phyloP scores from a whole-genome alignment of 2,329 filamentous ascomycete species.

The Alternaria solani region DNA sequence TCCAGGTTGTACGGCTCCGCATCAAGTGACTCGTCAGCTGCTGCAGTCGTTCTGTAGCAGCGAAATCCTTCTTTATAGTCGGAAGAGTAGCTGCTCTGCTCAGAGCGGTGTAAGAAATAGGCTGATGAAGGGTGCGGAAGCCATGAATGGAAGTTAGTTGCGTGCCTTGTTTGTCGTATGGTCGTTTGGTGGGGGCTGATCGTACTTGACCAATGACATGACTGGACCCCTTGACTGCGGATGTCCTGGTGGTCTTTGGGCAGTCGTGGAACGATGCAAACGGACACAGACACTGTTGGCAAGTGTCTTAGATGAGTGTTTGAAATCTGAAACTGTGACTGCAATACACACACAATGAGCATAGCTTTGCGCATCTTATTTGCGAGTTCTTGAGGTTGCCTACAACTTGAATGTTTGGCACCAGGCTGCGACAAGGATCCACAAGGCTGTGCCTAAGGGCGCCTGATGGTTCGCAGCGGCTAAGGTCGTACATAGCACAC shows the following conservation, averaged over 20 bases:
- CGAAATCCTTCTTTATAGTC: neutral
- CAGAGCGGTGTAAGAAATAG: slow-evolving; percentile 16
- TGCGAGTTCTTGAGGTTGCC: neutral
- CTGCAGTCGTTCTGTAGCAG: slow-evolving; percentile 10
- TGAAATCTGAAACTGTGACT: neutral
- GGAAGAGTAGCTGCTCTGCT: slow-evolving; percentile 22
- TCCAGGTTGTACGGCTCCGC: slow-evolving; percentile 11
- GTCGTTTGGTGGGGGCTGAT: slow-evolving; percentile 17
- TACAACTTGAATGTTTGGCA: neutral
- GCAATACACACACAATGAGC: slow-evolving; percentile 6
- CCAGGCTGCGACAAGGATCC: neutral
- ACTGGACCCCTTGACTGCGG: neutral
- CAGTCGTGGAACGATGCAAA: slow-evolving; percentile 8
- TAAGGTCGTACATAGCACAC: neutral
- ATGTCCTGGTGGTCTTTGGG: neutral
- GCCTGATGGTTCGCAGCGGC: neutral
- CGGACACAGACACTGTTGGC: slow-evolving; percentile 7
- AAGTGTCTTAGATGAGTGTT: neutral
- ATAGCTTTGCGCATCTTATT: slow-evolving; percentile 9
- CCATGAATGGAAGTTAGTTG: slow-evolving; percentile 17
- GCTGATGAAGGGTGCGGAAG: slow-evolving; percentile 14
- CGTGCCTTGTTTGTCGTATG: slow-evolving; percentile 9
- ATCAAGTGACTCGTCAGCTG: slow-evolving; percentile 14
- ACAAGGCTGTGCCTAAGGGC: slow-evolving; percentile 1
- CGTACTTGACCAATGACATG: slow-evolving; percentile 21